Evolutionary conservation across 352 stramenopile species (phyloP), one percentile per base, ranked within the genome.

Genomic region (Phytophthora citricola): DNA sequence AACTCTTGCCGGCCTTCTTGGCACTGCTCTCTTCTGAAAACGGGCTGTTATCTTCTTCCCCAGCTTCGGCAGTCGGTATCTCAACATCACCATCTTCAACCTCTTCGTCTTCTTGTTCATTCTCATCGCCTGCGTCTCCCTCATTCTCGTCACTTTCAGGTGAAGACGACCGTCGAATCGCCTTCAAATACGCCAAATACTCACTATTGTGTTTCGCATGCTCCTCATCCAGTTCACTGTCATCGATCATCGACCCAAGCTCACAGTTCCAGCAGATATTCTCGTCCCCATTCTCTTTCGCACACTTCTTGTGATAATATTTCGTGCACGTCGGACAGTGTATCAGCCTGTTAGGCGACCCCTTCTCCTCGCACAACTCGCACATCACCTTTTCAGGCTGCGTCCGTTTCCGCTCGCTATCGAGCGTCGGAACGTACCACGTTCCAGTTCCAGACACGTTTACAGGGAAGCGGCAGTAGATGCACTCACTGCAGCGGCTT

Each of bases 231-330:
- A 94, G 64, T 36, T 92, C 84, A 7, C 70, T 90, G 50, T 94
- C 86, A 39, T 94, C 84, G 54, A 94, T 92, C 68, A 93, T 81
- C 7, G 73, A 80, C 29, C 87, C 76, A 40, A 88, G 64, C 53
- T 92, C 82, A 49, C 86, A 94, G 26, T 90, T 87, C 82, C 84
- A 94, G 67, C 86, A 94, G 11, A 83, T 58, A 7, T 65, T 84
- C 20, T 89, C 83, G 46, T 91, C 81, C 6, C 85, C 85, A 41
- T 89, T 90, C 36, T 92, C 82, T 26, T 72, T 83, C 2, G 86
- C 84, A 52, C 86, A 94, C 14, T 74, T 75, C 47, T 76, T 87
- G 66, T 94, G 86, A 51, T 90, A 92, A 53, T 89, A 93, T 50
- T 86, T 85, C 2, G 50, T 72, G 58, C 85, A 93, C 2, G 66